A percentile compares a stretch with the other conserved stretches of the same genome.
Conservation (phyloP, 164 flowering plant species). For the Dillenia turbinata region DNA sequence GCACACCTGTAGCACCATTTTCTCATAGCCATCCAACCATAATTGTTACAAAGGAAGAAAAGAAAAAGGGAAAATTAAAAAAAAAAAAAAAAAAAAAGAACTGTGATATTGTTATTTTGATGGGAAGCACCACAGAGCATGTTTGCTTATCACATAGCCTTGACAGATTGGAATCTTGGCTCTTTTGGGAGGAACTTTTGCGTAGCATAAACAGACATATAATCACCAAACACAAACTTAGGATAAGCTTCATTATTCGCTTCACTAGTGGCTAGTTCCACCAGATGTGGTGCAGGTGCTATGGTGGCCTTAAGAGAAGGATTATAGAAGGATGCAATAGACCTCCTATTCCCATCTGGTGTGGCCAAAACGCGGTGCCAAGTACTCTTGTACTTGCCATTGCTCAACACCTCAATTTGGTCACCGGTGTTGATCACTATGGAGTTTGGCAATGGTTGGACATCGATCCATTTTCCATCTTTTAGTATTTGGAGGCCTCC, state of each 20-base stretch:
- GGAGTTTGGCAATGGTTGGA: constrained; percentile 68
- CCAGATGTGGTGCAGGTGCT: constrained; percentile 62
- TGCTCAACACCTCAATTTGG: constrained; percentile 86
- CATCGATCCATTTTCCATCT: constrained; percentile 80
- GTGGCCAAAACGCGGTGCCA: constrained; percentile 74
- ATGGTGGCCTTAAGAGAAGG: constrained; percentile 73
- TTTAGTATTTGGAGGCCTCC: constrained; percentile 78
- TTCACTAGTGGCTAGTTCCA: constrained; percentile 19
- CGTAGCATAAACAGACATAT: constrained; percentile 67
- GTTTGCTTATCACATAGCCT: constrained; percentile 24
- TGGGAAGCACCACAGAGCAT: no score
- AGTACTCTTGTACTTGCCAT: constrained; percentile 82
- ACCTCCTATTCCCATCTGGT: constrained; percentile 59
- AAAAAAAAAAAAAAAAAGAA: no score
- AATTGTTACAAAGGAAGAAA: no score
- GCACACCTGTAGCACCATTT: no score
- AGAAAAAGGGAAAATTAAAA: no score
- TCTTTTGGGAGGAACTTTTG: constrained; percentile 91
- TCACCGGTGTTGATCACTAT: constrained; percentile 93
- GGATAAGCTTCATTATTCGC: constrained; percentile 40
- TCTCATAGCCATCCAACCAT: no score
- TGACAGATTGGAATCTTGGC: constrained; percentile 81
- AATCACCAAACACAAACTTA: constrained; percentile 80
- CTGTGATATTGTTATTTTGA: no score
- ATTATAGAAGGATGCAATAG: constrained; percentile 89